Evolutionary conservation across 78 protist species (phyloP).

Genomic region (Monosiga brevicollis): DNA sequence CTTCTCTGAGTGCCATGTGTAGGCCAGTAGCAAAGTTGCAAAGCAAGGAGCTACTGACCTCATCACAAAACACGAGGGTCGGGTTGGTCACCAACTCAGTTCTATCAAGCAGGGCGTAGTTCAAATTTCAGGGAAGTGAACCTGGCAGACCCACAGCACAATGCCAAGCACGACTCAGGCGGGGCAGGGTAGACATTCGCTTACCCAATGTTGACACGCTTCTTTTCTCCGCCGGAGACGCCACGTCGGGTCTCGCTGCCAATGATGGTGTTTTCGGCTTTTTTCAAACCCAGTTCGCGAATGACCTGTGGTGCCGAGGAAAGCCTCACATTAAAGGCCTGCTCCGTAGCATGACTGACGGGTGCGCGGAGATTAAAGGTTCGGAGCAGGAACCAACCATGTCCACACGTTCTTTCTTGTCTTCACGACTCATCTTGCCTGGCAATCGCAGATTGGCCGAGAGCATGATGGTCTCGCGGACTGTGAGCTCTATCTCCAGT

Average conservation of each 20-base stretch:
- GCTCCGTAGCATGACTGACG: no score
- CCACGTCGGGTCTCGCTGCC: constrained; percentile 32
- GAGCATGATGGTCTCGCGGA: constrained; percentile 38
- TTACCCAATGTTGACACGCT: constrained; percentile 41
- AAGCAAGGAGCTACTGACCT: no score
- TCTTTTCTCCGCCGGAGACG: constrained; percentile 62
- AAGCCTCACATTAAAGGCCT: neutral
- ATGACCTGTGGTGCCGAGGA: constrained; percentile 22
- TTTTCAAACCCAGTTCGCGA: neutral
- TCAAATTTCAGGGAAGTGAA: no score
- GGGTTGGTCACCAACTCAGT: constrained; percentile 47
- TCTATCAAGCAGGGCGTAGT: no score
- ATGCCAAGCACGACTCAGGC: no score
- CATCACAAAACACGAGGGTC: neutral
- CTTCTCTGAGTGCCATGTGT: no score
- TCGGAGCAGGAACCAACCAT: no score
- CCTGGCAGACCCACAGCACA: no score
- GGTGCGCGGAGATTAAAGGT: no score
- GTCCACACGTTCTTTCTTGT: constrained; percentile 30
- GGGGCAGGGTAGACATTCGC: no score
- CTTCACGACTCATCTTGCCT: constrained; percentile 24
- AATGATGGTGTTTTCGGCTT: neutral
- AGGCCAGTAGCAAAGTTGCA: no score
- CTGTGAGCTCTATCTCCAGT: constrained; percentile 56
- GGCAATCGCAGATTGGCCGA: constrained; percentile 41